Evolutionary conservation across 306 rosid genomes (phyloP).

Genomic region (Ziziphus jujuba): DNA sequence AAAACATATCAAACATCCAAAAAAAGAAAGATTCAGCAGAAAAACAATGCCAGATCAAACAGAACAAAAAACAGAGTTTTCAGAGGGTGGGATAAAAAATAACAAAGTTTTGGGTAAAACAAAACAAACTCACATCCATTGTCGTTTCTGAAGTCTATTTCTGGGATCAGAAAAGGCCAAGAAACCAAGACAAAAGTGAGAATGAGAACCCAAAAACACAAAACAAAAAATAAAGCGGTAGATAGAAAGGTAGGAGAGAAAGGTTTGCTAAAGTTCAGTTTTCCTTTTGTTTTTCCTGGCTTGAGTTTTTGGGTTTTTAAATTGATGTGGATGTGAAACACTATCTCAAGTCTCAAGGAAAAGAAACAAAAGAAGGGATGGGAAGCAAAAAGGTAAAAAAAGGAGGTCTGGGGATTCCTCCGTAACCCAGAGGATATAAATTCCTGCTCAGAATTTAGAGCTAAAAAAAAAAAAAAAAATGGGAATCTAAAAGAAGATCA

Average conservation of each 20-base stretch:
- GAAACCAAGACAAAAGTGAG: background rate
- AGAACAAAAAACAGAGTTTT: too few species aligned
- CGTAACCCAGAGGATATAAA: slow-evolving; percentile 33
- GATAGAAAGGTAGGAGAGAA: background rate
- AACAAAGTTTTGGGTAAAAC: background rate
- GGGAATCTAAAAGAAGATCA: slow-evolving; percentile 23
- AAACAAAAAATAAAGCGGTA: background rate
- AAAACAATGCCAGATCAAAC: too few species aligned
- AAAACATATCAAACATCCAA: too few species aligned
- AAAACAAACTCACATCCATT: slow-evolving; percentile 25
- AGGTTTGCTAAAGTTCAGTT: background rate
- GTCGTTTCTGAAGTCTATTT: background rate
- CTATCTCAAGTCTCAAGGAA: background rate
- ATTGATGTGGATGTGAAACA: background rate
- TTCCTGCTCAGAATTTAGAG: slow-evolving; percentile 31
- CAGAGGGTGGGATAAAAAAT: too few species aligned
- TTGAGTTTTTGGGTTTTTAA: background rate
- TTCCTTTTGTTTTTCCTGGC: background rate
- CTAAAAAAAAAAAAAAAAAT: slow-evolving; percentile 22
- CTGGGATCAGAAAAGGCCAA: background rate
- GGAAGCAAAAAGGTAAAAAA: slow-evolving; percentile 25
- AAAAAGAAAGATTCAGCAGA: background rate
- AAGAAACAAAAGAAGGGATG: too few species aligned
- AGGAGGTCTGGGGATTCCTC: slow-evolving; percentile 13
- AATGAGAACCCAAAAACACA: too few species aligned